These are phyloP conservation scores for Favolaschia claudopus DNA, from an alignment of 768 basidiomycete species.

Conservation along the genomic window DNA sequence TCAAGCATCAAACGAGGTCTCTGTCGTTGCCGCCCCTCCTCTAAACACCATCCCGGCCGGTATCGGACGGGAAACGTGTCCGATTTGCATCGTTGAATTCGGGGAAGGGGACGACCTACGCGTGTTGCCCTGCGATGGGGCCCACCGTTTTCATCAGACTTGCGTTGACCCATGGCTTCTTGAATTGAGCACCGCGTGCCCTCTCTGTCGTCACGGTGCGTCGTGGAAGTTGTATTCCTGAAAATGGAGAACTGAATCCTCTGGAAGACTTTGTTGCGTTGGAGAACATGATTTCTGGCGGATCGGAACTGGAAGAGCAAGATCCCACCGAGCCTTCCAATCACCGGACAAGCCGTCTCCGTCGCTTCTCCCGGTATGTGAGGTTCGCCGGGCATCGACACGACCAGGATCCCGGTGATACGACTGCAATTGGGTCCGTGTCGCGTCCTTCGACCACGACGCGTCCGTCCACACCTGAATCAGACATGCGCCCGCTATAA, in stretches of 20 bases:
- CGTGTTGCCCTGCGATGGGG: conserved; percentile 89
- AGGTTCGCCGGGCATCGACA: conserved; percentile 55
- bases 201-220: conserved; percentile 89
- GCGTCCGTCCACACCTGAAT: too few relatives aligned
- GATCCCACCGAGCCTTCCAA: conserved; percentile 33
- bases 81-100: conserved; percentile 95
- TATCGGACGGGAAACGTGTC: conserved; percentile 87
- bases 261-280: conserved; percentile 64
- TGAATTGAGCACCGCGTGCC: conserved; percentile 89
- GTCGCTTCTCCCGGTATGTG: conserved; percentile 64
- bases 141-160: conserved; percentile 87
- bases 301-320: conserved; percentile 28
- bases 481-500: too few relatives aligned
- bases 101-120: conserved; percentile 93
- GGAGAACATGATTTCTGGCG: conserved; percentile 60
- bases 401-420: conserved; percentile 11
- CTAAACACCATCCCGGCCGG: conserved; percentile 61
- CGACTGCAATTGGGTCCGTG: background rate
- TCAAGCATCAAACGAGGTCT: too few relatives aligned
- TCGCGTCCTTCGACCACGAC: too few relatives aligned
- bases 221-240: background rate
- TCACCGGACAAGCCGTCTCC: conserved; percentile 9
- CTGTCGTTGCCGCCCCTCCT: conserved; percentile 10
- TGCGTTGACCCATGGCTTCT: conserved; percentile 96
- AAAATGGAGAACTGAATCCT: conserved; percentile 1